Evolutionary conservation across 2,329 filamentous ascomycete species (phyloP), one percentile per base, ranked within the genome.

Genomic region (Ceratocystis alfenasii): DNA sequence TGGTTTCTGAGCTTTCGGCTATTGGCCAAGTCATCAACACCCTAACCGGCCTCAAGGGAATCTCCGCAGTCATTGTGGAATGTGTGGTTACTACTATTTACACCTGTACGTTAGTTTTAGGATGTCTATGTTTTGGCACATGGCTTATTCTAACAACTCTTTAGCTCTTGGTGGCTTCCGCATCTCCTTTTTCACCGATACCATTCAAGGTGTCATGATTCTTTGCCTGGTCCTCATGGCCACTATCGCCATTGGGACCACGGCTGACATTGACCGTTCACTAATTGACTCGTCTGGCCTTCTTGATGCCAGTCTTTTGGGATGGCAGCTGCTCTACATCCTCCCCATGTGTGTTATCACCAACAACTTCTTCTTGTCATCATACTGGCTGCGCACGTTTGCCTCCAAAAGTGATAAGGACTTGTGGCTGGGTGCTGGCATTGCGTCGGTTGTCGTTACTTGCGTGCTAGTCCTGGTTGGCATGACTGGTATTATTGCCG

Each of bases 291-390:
- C 83, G 4, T 91, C 88, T 0, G 85, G 85, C 7, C 81, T 90
- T 30, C 82, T 87, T n/a, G 78, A 90, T 57, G 71, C 86, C 4
- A 88, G 77, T 66, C 79, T 90, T 1, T 79, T 94, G 1, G 90
- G 90, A 65, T 94, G 90, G 88, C 89, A 94, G 75, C 82, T 94
- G 15, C 78, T 94, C 45, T 94, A 93, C 76, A 93, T 94, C 70
- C 80, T 94, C 1, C 88, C 90, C 0, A 82, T 94, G 5, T 89
- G 89, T 57, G 83, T 94, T 69, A 73, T 92, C 66, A 92, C 89
- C 67, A 94, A 93, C 76, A 86, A 92, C 78, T 92, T 94, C 79
- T 94, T 94, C 78, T 79, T 94, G 55, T 90, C 88, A 41, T 87
- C 84, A 70, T 91, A 90, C 75, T 94, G 89, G 89, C 83, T 93